phyloP scores from a whole-genome alignment of 2,329 filamentous ascomycete species.

The Stemphylium beticola region DNA sequence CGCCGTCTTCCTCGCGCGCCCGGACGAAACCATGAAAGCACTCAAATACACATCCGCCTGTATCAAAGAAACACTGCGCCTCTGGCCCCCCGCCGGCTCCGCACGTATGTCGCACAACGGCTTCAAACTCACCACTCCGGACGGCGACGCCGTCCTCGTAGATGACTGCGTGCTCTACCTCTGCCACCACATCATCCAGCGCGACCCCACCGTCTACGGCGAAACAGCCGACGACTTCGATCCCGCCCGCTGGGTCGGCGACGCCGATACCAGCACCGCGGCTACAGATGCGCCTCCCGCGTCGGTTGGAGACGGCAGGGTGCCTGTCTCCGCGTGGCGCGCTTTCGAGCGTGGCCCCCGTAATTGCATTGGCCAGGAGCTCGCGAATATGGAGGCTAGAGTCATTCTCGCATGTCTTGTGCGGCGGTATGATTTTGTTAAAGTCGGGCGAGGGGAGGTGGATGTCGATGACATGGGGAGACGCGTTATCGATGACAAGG shows the following conservation, averaged over 20 bases:
- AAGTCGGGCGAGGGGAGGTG: constrained; percentile 43
- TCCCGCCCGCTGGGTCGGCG: constrained; percentile 50
- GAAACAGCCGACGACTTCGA: constrained; percentile 39
- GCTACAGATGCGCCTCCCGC: constrained; percentile 19
- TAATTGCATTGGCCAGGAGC: constrained; percentile 65
- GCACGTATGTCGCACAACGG: constrained; percentile 50
- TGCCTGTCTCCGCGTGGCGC: constrained; percentile 57
- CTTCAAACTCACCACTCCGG: constrained; percentile 52
- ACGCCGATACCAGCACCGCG: constrained; percentile 30
- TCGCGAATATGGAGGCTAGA: constrained; percentile 61
- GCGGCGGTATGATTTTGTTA: constrained; percentile 43
- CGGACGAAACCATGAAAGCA: constrained; percentile 55
- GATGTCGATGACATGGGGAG: constrained; percentile 30
- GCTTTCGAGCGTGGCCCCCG: constrained; percentile 63
- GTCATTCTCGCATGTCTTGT: constrained; percentile 55
- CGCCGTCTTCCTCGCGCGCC: constrained; percentile 51
- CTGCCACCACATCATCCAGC: constrained; percentile 50
- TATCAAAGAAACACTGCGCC: constrained; percentile 61
- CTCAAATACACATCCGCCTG: constrained; percentile 61
- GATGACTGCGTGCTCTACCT: constrained; percentile 55
- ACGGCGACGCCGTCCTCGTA: constrained; percentile 52
- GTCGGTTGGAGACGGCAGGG: constrained; percentile 24
- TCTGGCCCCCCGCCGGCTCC: constrained; percentile 59
- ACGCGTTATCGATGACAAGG: constrained; percentile 36
- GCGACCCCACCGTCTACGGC: constrained; percentile 43